Conservation (phyloP, 495 filamentous ascomycete species). For the Melanomma pulvis-pyrius region DNA sequence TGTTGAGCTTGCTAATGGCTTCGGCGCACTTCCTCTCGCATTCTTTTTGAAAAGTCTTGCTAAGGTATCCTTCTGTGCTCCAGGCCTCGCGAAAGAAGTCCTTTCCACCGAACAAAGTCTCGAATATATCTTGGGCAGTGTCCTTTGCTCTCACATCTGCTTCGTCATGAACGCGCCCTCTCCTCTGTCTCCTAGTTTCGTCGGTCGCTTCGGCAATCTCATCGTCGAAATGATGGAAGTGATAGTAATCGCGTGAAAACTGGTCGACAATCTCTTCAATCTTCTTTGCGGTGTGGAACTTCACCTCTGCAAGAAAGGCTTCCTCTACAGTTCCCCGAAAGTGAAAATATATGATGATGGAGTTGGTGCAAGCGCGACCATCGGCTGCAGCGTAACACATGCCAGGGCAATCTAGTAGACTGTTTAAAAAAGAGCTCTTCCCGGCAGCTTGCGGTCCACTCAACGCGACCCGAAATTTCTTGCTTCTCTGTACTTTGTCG, state of each 20-base stretch:
- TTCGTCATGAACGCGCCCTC: background rate
- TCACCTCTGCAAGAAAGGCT: conserved; percentile 1
- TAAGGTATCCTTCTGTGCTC: background rate
- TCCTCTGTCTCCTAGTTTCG: background rate
- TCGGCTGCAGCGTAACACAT: conserved; percentile 13
- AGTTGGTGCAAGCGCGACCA: conserved; percentile 11
- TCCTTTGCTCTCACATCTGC: conserved; percentile 7
- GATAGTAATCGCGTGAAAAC: background rate
- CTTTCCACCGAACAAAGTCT: conserved; percentile 2
- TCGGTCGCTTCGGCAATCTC: background rate
- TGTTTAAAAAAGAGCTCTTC: conserved; percentile 10
- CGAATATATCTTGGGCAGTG: conserved; percentile 21
- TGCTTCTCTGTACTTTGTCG: background rate
- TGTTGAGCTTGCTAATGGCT: background rate
- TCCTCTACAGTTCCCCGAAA: background rate
- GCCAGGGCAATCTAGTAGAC: conserved; percentile 7
- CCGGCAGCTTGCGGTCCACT: conserved; percentile 20
- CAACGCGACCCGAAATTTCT: conserved; percentile 2
- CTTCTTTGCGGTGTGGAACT: conserved; percentile 1
- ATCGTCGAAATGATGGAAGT: conserved; percentile 1
- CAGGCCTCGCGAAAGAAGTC: conserved; percentile 6
- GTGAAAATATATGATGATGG: conserved; percentile 4
- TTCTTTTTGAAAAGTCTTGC: background rate
- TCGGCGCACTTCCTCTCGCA: conserved; percentile 2
- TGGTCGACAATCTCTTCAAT: conserved; percentile 5